These are phyloP conservation scores for Albophoma yamanashiensis DNA, from an alignment of 2,329 filamentous ascomycete species.

Conservation along the genomic window DNA sequence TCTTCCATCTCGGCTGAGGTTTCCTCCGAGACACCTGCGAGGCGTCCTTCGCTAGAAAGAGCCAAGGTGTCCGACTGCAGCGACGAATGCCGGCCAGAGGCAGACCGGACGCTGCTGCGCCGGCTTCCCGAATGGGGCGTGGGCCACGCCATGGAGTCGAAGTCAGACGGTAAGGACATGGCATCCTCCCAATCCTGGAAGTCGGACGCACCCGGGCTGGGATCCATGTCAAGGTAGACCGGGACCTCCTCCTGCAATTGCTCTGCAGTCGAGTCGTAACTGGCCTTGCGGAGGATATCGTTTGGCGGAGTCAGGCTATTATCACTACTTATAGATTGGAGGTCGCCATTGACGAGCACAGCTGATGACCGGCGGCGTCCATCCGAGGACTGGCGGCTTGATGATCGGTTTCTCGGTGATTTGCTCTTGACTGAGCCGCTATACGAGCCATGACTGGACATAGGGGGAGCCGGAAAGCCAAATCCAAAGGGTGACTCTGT, in stretches of 20 bases:
- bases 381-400: background rate
- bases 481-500: slow-evolving; percentile 20
- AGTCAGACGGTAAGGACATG: slow-evolving; percentile 2
- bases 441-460: background rate
- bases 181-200: slow-evolving; percentile 22
- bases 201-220: slow-evolving; percentile 26
- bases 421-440: background rate
- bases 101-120: background rate
- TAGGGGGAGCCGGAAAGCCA: slow-evolving; percentile 24
- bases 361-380: background rate
- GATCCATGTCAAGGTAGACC: slow-evolving; percentile 19
- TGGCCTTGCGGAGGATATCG: slow-evolving; percentile 6
- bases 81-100: slow-evolving; percentile 10
- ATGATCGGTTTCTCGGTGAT: background rate
- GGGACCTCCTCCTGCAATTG: slow-evolving; percentile 5
- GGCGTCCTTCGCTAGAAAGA: background rate
- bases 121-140: background rate
- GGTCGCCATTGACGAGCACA: background rate
- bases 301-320: background rate
- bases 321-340: background rate
- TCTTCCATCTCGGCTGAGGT: slow-evolving; percentile 1
- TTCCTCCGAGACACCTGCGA: slow-evolving; percentile 2
- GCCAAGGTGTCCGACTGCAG: slow-evolving; percentile 2
- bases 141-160: background rate
- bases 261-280: slow-evolving; percentile 7